A percentile compares a stretch with the other conserved stretches of the same genome.
Conservation (phyloP, 345 rosid genomes). For the Eucalyptus globulus region DNA sequence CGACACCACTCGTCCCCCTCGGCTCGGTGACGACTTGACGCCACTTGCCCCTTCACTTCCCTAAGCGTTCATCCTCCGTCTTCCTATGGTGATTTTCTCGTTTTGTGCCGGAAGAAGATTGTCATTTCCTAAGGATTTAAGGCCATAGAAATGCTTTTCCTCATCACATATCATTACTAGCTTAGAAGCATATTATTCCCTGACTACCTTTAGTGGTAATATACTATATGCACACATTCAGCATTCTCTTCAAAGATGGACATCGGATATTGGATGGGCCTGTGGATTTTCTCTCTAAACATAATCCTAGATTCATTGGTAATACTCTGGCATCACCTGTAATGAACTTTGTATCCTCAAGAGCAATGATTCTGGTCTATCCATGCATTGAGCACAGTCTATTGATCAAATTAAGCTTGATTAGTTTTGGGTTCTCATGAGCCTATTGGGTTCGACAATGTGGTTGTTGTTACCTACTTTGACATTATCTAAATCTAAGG, state of each 20-base stretch:
- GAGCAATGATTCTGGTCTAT: not conserved
- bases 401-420: not conserved
- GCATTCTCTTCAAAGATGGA: not conserved
- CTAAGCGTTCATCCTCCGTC: no score
- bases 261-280: not conserved
- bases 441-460: not conserved
- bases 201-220: not conserved
- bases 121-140: not conserved
- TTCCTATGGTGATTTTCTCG: not conserved
- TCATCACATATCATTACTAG: not conserved
- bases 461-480: not conserved
- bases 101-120: not conserved
- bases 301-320: not conserved
- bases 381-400: not conserved
- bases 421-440: not conserved
- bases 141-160: not conserved
- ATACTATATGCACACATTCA: not conserved
- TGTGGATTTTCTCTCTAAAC: not conserved
- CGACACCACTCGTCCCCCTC: no score
- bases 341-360: not conserved
- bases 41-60: no score
- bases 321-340: not conserved
- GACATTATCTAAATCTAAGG: not conserved
- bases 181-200: not conserved
- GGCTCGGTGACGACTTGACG: no score